Evolutionary conservation across 441 rosid species (phyloP), one percentile per base, ranked within the genome.

Genomic region (Populus trichocarpa): DNA sequence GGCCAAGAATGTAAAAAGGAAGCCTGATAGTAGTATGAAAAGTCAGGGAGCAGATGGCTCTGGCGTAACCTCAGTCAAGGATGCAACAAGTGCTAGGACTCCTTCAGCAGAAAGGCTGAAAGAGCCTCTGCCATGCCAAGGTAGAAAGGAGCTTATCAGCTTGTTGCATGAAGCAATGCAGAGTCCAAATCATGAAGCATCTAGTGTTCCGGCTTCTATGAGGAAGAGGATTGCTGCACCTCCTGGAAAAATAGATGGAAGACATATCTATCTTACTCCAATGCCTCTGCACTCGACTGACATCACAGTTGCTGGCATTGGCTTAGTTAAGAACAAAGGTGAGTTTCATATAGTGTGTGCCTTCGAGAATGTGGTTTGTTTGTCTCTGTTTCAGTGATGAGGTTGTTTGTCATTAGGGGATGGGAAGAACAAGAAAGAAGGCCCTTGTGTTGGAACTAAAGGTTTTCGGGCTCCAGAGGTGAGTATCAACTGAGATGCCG

Each of bases 401-500:
- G 22, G 61, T 75, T 64, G 40, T 82, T 70, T 36, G 50, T 73
- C 69, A 28, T 50, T 72, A 87, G 90, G 86, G 79, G 87, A 88
- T 78, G 93, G 85, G 71, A 88, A 72, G 83, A 85, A 83, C 70
- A 89, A 89, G 84, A 94, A 86, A 85, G 94, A 95, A 75, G 99
- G 99, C 70, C 96, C 96, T 78, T 97, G 99, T 82, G 95, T 91
- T 78, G 99, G 99, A 84, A 96, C 99, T 72, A 96, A 96, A 86
- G 99, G 99, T 74, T 96, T 90, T 78, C 90, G 97, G 75, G 96
- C 99, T 73, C 99, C 99, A 53, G 99, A 97, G 99, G 99, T 93
- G 83, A 86, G 83, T n/a, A 77, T 32, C n/a, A 32, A 4, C 14
- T 2, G 67, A 46, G 61, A 30, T 70, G 38, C 26, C 63, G 3